Percentiles rank a stretch among this genome's conserved stretches.
phyloP scores from a whole-genome alignment of 371 early-diverging fungal species.

The Rhizopus sp. region DNA sequence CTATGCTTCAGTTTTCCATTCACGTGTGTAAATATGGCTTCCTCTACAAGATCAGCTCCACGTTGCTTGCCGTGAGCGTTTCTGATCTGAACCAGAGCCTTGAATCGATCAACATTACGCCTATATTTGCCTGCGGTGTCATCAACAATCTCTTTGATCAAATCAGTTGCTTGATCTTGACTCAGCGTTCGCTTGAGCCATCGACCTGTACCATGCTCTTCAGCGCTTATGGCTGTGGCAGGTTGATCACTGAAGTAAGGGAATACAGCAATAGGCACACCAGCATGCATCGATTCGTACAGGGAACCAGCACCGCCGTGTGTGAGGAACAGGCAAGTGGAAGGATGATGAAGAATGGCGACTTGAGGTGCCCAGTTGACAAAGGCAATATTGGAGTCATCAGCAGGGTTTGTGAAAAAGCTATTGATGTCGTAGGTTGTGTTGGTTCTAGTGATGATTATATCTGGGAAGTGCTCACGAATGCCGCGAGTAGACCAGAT shows the following conservation, averaged over 20 bases:
- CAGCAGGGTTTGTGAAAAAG: not conserved
- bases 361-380: constrained; percentile 39
- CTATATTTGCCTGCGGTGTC: constrained; percentile 10
- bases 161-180: not conserved
- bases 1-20: constrained; percentile 18
- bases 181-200: not conserved
- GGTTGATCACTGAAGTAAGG: constrained; percentile 49
- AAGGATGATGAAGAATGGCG: constrained; percentile 37
- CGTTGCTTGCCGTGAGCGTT: constrained; percentile 5
- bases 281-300: constrained; percentile 32
- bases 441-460: not conserved
- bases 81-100: constrained; percentile 16
- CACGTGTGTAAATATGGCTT: constrained; percentile 19
- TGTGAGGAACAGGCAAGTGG: constrained; percentile 32
- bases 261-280: constrained; percentile 28
- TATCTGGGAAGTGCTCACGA: not conserved
- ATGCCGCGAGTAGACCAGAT: constrained; percentile 29
- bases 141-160: not conserved
- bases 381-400: constrained; percentile 9
- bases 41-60: constrained; percentile 28
- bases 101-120: constrained; percentile 12
- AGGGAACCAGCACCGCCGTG: constrained; percentile 42
- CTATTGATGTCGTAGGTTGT: not conserved
- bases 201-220: constrained; percentile 3
- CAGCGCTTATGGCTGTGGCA: constrained; percentile 9